Base-by-base conservation (phyloP, 768 basidiomycete species). In the Trametes meyenii region DNA sequence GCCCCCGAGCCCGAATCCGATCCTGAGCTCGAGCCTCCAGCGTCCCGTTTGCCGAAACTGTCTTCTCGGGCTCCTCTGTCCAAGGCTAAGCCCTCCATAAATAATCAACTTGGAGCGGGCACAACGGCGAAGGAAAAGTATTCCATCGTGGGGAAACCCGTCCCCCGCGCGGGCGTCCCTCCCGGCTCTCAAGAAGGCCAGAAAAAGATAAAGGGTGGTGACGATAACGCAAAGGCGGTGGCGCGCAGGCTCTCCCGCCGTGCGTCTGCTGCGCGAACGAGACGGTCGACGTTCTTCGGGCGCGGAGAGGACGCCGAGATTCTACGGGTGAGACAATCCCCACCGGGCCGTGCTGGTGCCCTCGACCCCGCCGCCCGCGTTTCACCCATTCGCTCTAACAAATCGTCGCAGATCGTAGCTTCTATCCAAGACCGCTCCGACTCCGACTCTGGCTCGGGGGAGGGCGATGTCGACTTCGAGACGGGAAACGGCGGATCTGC, bases 241-340 rank as follows among this genome's bases (percentile, higher is more conserved):
- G 29, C 63, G 23, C 55, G 62, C 21, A 58, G 60, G 50, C 33
- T 63, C 23, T 61, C 66, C 21, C 60, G 66, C 51, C 59, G 66
- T 16, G 66, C 56, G 16, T 67, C 66, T 4, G 51, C 58, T 1
- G 66, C 66, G 8, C 57, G 52, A 13, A 51, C 63, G 4, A 49
- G 66, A 26, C 60, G 63, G 17, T 62, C 66, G 42, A 64, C 63
- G n/a, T 48, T 62, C 53, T 61, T 59, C 38, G 50, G 46, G n/a
- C 60, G 60, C 4, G 60, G 63, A n/a, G 63, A 62, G 38, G 66
- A 67, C n/a, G 63, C 62, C 5, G 62, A 59, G 17, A 56, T 64
- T n/a, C 42, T 58, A 16, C 54, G 58, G 35, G 62, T 64, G 43
- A 21, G 62, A 5, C 21, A 24, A 4, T n/a, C n/a, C 24, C 21